Evolutionary conservation across 352 stramenopile species (phyloP), one percentile per base, ranked within the genome.

Genomic region (Thalassiosira hispida): DNA sequence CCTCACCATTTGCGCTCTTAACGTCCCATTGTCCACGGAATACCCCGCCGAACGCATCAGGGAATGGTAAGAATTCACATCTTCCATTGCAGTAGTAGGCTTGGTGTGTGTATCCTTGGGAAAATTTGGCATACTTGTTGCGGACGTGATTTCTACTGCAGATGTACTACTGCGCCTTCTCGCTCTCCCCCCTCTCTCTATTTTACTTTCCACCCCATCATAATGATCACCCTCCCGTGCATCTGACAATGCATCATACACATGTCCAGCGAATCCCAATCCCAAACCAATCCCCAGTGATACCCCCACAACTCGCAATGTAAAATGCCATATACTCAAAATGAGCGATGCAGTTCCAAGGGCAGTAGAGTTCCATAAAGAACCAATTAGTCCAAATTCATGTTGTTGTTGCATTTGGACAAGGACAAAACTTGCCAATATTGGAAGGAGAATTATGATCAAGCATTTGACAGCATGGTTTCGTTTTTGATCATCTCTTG

Each of bases 1-100:
- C 42, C 76, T 73, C 1, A 91, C 67, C 40, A 92, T 84, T 76
- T 89, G 79, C 49, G 69, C 83, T 40, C 88, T 49, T 0, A 86
- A 25, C 6, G 73, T 71, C 16, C 73, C 49, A 70, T 84, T 62
- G 25, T 82, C 68, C 6, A 89, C 53, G 0, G 35, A 49, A 82
- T 94, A 94, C 22, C 89, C 89, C n/a, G 89, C 89, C 25, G 59
- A 60, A n/a, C 46, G 56, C 87, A 94, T 92, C 14, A 92, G 51
- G 12, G 73, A 73, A 33, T 76, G 75, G 44, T 87, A 84, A 7
- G 80, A 87, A 56, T 86, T 80, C 0, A 47, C 20, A 67, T 87
- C 80, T 68, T 83, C 79, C 47, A 81, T 68, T 25, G 31, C 11
- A 5, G 25, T 1, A 16, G 12, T 8, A 25, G 16, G 29, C 25